Evolutionary conservation across 805 yeast species (phyloP).

Genomic region (Suhomyces faveliae): DNA sequence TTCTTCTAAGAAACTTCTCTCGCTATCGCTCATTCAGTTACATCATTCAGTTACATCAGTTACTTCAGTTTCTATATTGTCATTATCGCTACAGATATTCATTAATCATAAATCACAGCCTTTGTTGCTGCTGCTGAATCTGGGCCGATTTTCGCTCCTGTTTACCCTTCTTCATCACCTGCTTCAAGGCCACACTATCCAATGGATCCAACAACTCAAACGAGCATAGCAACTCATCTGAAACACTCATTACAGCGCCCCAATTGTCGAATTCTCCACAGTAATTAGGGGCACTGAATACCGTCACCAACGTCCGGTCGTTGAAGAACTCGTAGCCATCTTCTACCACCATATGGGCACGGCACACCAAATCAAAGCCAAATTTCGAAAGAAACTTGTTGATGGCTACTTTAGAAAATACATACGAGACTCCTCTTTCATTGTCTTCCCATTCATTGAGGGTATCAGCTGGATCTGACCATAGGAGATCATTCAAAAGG

Average conservation of each 20-base stretch:
- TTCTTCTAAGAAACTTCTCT: too few relatives aligned
- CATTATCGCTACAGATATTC: not conserved
- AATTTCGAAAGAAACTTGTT: conserved; percentile 72
- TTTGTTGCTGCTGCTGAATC: conserved; percentile 10
- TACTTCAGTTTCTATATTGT: not conserved
- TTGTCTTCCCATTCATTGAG: conserved; percentile 85
- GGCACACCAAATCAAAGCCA: conserved; percentile 75
- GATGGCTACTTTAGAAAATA: conserved; percentile 76
- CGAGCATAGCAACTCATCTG: conserved; percentile 87
- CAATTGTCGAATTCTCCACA: conserved; percentile 88
- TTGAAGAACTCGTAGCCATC: conserved; percentile 78
- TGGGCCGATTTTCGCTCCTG: conserved; percentile 73
- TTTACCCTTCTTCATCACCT: conserved; percentile 91
- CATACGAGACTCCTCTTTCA: conserved; percentile 80
- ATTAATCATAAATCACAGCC: conserved; percentile 1
- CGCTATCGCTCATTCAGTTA: too few relatives aligned
- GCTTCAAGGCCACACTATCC: conserved; percentile 89
- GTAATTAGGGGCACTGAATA: conserved; percentile 73
- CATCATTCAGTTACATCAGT: too few relatives aligned
- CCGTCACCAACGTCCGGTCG: conserved; percentile 68
- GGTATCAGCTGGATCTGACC: conserved; percentile 87
- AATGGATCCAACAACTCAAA: conserved; percentile 92
- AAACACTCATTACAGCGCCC: conserved; percentile 98
- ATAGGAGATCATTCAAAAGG: conserved; percentile 67
- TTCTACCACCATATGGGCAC: conserved; percentile 88